Evolutionary conservation across 1,284 basidiomycete genomes (phyloP).

Genomic region (Sanguinoderma infundibulare): DNA sequence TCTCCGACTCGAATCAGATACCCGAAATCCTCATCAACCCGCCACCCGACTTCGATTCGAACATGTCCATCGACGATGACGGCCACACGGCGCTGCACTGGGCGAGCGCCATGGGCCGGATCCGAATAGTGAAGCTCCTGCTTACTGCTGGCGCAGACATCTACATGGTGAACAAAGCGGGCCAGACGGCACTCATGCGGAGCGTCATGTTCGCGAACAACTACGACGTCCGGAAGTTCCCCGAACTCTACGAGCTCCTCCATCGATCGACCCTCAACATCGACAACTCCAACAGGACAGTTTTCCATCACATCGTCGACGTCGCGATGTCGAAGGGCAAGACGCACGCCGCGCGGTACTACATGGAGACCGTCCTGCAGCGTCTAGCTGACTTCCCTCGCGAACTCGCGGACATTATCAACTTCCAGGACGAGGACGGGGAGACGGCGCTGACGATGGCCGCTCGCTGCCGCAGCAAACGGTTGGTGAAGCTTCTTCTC

Average conservation of each 20-base stretch:
- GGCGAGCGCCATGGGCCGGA: slow-evolving; percentile 99
- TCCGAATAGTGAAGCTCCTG: slow-evolving; percentile 94
- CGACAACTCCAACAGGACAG: slow-evolving; percentile 96
- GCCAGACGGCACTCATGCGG: slow-evolving; percentile 98
- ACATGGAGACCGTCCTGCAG: slow-evolving; percentile 95
- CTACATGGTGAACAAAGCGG: slow-evolving; percentile 96
- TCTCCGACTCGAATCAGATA: slow-evolving; percentile 95
- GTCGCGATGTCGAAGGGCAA: slow-evolving; percentile 99
- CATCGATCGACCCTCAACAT: slow-evolving; percentile 99
- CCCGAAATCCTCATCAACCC: slow-evolving; percentile 90
- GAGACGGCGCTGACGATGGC: slow-evolving; percentile 98
- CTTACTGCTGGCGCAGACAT: slow-evolving; percentile 96
- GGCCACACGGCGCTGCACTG: slow-evolving; percentile 98
- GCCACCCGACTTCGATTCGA: slow-evolving; percentile 92
- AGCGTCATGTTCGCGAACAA: slow-evolving; percentile 99
- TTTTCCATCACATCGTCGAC: slow-evolving; percentile 99
- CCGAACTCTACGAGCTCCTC: slow-evolving; percentile 95
- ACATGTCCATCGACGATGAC: slow-evolving; percentile 98
- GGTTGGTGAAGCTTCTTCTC: slow-evolving; percentile 95
- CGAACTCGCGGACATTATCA: slow-evolving; percentile 97
- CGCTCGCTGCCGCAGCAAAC: slow-evolving; percentile 93
- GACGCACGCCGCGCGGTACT: slow-evolving; percentile 97
- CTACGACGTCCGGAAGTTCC: slow-evolving; percentile 99
- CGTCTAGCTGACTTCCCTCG: slow-evolving; percentile 95
- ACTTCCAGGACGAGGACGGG: slow-evolving; percentile 99